Evolutionary conservation across 1,284 basidiomycete genomes (phyloP).

Genomic region (Neonothopanus nambi): DNA sequence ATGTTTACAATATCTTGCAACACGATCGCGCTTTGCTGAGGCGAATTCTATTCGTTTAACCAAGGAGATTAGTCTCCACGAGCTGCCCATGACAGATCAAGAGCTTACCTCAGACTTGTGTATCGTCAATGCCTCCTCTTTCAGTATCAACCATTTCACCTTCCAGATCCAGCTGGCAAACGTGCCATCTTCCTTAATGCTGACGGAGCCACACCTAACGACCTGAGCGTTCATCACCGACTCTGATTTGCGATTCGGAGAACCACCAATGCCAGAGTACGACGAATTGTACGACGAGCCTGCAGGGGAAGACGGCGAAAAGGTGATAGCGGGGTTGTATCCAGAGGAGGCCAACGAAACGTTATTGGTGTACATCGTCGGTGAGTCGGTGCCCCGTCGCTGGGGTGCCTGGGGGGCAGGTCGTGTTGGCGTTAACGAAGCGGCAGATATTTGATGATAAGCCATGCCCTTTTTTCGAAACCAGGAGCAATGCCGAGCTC

Average conservation of each 20-base stretch:
- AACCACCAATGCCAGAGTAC: slow-evolving; percentile 76
- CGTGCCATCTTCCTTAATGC: slow-evolving; percentile 83
- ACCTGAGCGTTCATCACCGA: slow-evolving; percentile 30
- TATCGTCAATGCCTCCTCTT: slow-evolving; percentile 79
- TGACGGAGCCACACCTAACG: slow-evolving; percentile 70
- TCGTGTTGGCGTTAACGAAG: slow-evolving; percentile 35
- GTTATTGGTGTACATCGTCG: slow-evolving; percentile 35
- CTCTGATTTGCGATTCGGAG: slow-evolving; percentile 60
- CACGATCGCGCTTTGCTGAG: slow-evolving; percentile 65
- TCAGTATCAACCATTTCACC: slow-evolving; percentile 88
- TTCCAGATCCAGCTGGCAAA: slow-evolving; percentile 93
- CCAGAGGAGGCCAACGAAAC: slow-evolving; percentile 49
- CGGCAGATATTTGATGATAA: slow-evolving; percentile 18
- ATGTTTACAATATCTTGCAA: slow-evolving; percentile 85
- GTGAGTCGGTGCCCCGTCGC: slow-evolving; percentile 42
- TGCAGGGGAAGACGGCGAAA: slow-evolving; percentile 52
- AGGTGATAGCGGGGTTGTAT: slow-evolving; percentile 59
- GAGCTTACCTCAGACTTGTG: slow-evolving; percentile 88
- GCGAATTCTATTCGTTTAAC: slow-evolving; percentile 47
- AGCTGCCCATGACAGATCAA: slow-evolving; percentile 13
- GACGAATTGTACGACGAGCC: slow-evolving; percentile 58
- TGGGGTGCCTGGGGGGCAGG: slow-evolving; percentile 69
- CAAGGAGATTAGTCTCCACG: slow-evolving; percentile 1
- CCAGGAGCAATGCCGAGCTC: not conserved
- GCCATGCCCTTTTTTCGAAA: slow-evolving; percentile 6